Evolutionary conservation across 345 rosid species (phyloP).

Genomic region (Arabidopsis arenosa): DNA sequence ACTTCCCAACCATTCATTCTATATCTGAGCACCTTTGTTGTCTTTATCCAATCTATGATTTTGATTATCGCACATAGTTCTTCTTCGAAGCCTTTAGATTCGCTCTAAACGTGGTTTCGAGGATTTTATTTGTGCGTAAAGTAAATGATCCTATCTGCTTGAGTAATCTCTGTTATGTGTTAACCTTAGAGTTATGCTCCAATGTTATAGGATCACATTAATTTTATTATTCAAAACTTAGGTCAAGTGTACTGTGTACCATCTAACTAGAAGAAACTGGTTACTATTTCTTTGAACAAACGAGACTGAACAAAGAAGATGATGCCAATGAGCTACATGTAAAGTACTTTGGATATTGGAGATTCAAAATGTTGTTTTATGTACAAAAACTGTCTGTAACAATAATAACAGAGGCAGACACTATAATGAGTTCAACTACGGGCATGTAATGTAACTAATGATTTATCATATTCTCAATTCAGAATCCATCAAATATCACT

Average conservation of each 20-base stretch:
- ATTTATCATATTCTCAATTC: too few species aligned
- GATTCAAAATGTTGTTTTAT: background rate
- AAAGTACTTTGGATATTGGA: background rate
- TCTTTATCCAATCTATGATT: background rate
- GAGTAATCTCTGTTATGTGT: slow-evolving; percentile 46
- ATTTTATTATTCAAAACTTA: background rate
- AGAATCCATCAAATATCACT: background rate
- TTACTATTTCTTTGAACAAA: background rate
- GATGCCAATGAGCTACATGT: background rate
- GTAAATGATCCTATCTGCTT: slow-evolving; percentile 39
- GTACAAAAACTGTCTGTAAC: background rate
- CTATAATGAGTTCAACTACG: background rate
- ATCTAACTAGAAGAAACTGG: background rate
- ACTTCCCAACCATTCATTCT: slow-evolving; percentile 48
- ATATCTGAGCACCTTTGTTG: slow-evolving; percentile 38
- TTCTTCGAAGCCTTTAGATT: slow-evolving; percentile 43
- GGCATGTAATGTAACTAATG: background rate
- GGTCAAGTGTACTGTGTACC: too few species aligned
- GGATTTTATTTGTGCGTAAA: slow-evolving; percentile 47
- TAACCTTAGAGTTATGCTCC: slow-evolving; percentile 46
- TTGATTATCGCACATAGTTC: slow-evolving; percentile 42
- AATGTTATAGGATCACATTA: slow-evolving; percentile 42
- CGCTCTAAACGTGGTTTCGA: slow-evolving; percentile 36
- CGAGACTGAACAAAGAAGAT: too few species aligned
- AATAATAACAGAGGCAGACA: too few species aligned